A percentile compares a stretch with the other conserved stretches of the same genome.
These are phyloP conservation scores for Thelonectria blattea DNA, from an alignment of 2,329 filamentous ascomycete genomes.

Conservation along the genomic window DNA sequence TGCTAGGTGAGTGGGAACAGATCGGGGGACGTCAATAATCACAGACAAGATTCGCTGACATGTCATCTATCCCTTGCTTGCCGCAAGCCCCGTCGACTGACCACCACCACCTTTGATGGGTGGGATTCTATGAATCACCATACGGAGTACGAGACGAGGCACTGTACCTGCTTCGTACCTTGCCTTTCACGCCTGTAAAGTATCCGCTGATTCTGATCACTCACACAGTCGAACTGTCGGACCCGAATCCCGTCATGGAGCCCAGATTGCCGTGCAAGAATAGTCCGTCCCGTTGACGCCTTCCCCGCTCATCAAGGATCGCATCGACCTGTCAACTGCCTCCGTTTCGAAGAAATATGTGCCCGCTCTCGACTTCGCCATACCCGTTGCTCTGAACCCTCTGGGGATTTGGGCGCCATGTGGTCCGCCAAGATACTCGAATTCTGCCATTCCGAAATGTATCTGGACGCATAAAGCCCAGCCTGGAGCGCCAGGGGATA, in stretches of 20 bases:
- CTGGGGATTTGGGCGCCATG: constrained; percentile 8
- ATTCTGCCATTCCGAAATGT: not conserved
- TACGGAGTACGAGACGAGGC: constrained; percentile 10
- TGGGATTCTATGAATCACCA: constrained; percentile 6
- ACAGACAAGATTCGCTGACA: constrained; percentile 17
- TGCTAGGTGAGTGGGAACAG: constrained; percentile 12
- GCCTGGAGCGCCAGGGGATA: not conserved
- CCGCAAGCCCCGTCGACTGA: constrained; percentile 19
- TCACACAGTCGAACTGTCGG: not conserved
- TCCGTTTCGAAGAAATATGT: constrained; percentile 8
- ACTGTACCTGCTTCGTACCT: constrained; percentile 14
- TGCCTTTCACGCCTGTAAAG: not conserved
- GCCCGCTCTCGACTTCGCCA: constrained; percentile 20
- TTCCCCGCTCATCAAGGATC: constrained; percentile 27
- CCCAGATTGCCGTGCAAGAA: not conserved
- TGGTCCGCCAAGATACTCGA: not conserved
- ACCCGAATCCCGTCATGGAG: not conserved
- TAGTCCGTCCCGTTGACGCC: not conserved
- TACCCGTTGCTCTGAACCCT: constrained; percentile 29
- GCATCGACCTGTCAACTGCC: constrained; percentile 27
- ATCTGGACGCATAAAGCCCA: constrained; percentile 5
- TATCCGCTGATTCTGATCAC: not conserved
- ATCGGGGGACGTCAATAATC: constrained; percentile 23
- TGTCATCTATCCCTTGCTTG: constrained; percentile 18
- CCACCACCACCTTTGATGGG: constrained; percentile 17